Conservation (phyloP, 371 early-diverging fungal species). For the Umbelopsis sp. region DNA sequence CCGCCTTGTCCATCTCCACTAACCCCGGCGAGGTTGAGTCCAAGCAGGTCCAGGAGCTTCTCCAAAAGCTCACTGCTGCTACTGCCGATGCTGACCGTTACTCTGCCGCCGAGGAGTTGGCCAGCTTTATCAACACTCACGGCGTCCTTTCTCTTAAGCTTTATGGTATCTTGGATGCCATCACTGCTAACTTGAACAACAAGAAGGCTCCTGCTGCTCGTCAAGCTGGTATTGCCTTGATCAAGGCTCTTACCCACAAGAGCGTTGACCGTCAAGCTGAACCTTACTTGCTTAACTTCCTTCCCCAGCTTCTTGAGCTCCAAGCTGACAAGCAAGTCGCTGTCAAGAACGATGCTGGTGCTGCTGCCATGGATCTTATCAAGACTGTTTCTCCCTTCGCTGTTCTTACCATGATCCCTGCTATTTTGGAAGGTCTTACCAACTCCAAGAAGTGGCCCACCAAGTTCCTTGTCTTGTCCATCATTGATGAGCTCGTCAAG, state of each 20-base stretch:
- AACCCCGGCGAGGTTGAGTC: constrained; percentile 30
- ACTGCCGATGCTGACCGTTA: constrained; percentile 37
- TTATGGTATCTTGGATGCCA: constrained; percentile 56
- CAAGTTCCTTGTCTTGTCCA: constrained; percentile 62
- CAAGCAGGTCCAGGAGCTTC: constrained; percentile 42
- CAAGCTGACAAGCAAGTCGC: constrained; percentile 69
- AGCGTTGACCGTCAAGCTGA: constrained; percentile 52
- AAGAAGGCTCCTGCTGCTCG: constrained; percentile 69
- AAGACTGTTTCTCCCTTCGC: constrained; percentile 59
- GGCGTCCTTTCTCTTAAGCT: constrained; percentile 63
- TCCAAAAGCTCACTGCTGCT: constrained; percentile 31
- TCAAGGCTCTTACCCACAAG: constrained; percentile 59
- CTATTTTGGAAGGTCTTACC: constrained; percentile 59
- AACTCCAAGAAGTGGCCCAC: constrained; percentile 82
- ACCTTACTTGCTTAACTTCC: constrained; percentile 62
- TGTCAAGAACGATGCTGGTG: constrained; percentile 61
- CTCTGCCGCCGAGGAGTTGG: constrained; percentile 39
- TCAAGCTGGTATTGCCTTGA: constrained; percentile 66
- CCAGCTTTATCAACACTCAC: constrained; percentile 46
- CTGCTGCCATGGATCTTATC: constrained; percentile 59
- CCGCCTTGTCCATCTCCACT: constrained; percentile 26
- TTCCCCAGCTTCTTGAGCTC: constrained; percentile 60
- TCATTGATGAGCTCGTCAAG: constrained; percentile 56
- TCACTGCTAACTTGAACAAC: constrained; percentile 62
- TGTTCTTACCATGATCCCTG: constrained; percentile 56